Percentiles rank a stretch among this genome's conserved stretches.
phyloP scores from a whole-genome alignment of 2,329 filamentous ascomycete genomes.

The Fonsecaea pedrosoi region DNA sequence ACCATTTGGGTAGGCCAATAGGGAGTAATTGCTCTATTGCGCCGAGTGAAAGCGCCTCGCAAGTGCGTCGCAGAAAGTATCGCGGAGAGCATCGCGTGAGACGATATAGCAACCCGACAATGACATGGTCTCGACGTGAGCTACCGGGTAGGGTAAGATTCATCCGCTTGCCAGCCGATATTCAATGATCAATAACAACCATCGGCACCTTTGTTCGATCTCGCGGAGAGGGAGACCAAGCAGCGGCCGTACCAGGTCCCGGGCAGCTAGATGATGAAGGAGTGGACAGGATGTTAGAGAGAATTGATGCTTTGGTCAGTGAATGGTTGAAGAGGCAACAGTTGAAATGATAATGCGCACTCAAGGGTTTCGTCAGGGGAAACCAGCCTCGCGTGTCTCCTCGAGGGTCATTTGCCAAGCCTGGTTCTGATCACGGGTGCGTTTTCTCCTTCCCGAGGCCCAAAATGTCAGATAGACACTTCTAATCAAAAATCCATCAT shows the following conservation, averaged over 20 bases:
- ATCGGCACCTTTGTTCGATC: background rate
- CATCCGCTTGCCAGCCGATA: background rate
- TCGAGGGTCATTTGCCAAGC: background rate
- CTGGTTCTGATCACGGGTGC: background rate
- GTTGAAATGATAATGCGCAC: background rate
- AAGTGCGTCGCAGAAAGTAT: background rate
- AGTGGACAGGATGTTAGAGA: background rate
- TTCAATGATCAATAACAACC: background rate
- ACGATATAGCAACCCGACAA: background rate
- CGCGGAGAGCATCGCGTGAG: background rate
- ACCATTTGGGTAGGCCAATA: background rate
- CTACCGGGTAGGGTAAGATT: background rate
- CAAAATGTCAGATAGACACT: background rate
- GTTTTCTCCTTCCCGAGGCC: background rate
- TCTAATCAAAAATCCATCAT: conserved; percentile 1
- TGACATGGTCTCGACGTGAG: background rate
- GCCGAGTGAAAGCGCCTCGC: background rate
- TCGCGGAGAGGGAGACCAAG: too few species aligned
- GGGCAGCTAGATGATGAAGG: background rate
- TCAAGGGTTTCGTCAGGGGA: background rate
- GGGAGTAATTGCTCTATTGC: conserved; percentile 4
- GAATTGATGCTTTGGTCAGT: background rate
- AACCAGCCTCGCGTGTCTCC: background rate
- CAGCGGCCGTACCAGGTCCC: background rate
- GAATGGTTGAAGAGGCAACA: background rate